Evolutionary conservation across 768 basidiomycete genomes (phyloP).

Genomic region (Boletus subparvulus): DNA sequence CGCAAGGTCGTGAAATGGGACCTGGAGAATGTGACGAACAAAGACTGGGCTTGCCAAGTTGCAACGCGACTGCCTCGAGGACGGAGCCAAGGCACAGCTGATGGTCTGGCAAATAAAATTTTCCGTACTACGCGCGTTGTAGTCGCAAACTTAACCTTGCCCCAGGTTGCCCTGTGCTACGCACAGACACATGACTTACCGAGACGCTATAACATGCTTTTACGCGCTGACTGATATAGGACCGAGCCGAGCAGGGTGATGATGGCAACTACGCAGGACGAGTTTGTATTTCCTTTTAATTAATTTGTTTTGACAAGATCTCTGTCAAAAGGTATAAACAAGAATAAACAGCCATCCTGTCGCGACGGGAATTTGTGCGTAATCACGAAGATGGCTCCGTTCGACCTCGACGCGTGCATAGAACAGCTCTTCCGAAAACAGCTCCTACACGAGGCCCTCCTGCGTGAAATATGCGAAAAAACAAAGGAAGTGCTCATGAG

Average conservation of each 20-base stretch:
- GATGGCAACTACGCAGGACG: not conserved
- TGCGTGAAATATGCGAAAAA: slow-evolving; percentile 99
- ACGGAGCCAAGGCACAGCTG: slow-evolving; percentile 30
- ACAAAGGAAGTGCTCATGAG: slow-evolving; percentile 99
- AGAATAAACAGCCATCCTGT: slow-evolving; percentile 14
- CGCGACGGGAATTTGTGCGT: slow-evolving; percentile 3
- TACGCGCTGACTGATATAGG: slow-evolving; percentile 14
- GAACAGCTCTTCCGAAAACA: slow-evolving; percentile 87
- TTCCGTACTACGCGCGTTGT: slow-evolving; percentile 28
- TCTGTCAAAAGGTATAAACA: slow-evolving; percentile 12
- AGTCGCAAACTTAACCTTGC: slow-evolving; percentile 34
- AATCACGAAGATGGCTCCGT: slow-evolving; percentile 45
- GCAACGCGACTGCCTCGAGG: slow-evolving; percentile 37
- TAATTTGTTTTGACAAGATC: slow-evolving; percentile 13
- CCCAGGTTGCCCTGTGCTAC: slow-evolving; percentile 18
- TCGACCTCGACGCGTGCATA: slow-evolving; percentile 97
- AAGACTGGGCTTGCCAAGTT: slow-evolving; percentile 6
- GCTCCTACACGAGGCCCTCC: slow-evolving; percentile 87
- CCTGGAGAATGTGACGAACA: slow-evolving; percentile 17
- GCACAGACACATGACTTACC: slow-evolving; percentile 10
- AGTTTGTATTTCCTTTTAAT: slow-evolving; percentile 12
- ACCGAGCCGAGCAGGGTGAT: slow-evolving; percentile 4
- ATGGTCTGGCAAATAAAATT: slow-evolving; percentile 25
- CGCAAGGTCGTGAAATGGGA: slow-evolving; percentile 14
- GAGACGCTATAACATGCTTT: slow-evolving; percentile 13